Evolutionary conservation across 2,329 filamentous ascomycete species (phyloP), one percentile per base, ranked within the genome.

Genomic region (Phialophora verrucosa): DNA sequence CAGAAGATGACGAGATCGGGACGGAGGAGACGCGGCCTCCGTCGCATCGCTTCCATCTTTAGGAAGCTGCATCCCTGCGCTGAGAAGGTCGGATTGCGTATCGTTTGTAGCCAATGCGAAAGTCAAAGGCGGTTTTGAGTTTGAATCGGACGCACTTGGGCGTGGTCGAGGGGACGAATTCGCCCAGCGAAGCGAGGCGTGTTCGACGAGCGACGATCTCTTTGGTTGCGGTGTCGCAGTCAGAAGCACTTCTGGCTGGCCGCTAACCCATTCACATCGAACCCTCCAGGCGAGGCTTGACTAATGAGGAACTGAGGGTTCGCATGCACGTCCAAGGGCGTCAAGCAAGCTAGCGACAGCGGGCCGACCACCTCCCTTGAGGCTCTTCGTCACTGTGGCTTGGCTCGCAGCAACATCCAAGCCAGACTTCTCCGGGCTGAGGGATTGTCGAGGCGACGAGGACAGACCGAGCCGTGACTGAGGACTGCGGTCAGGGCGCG

Each of bases 31-130:
- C 4, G 10, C 49, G 20, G 49, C 20, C 23, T 51, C 49, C 20
- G 53, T 55, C 53, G 53, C 53, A 55, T 55, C 53, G 27, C n/a
- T 35, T 29, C 53, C 53, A 55, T 55, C 29, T 55, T 55, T 55
- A 55, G 53, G 53, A 32, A 55, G 29, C 27, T 55, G 53, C 53
- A 55, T 55, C 53, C 51, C 29, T 29, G 27, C 23, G 51, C 27
- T 32, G 51, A 55, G 29, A 32, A 11, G 29, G 12, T 8, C 51
- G 51, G 47, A 10, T 12, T 55, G 51, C 27, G 51, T 12, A 2
- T 32, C 8, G 29, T 35, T 23, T 51, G 20, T 27, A 10, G 25
- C 20, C 38, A 44, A 25, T 51, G 49, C 49, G 8, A 51, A n/a
- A 35, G 53, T 31, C 53, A 55, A 55, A 55, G 29, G n/a, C 5